phyloP scores from a whole-genome alignment of 108 stramenopile genomes.

The Schizochytrium sp. region DNA sequence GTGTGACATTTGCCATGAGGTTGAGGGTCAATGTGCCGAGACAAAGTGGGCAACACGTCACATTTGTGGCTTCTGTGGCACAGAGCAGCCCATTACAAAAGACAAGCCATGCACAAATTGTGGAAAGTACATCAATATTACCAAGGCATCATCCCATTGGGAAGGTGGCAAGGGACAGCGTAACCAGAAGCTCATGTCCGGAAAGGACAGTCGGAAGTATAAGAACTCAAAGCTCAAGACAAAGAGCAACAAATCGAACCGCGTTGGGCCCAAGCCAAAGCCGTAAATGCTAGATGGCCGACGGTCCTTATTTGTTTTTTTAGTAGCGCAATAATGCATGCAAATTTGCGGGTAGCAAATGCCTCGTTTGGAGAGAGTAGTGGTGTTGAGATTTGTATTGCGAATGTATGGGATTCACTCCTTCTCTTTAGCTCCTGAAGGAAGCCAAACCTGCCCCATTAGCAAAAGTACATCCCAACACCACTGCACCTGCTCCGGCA shows the following conservation, averaged over 20 bases:
- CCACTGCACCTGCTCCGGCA: no score
- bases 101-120: constrained; percentile 49
- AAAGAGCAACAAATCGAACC: constrained; percentile 33
- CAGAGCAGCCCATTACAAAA: constrained; percentile 14
- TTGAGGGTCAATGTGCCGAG: constrained; percentile 26
- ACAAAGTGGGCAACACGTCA: constrained; percentile 46
- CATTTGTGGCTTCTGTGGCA: constrained; percentile 39
- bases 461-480: no score
- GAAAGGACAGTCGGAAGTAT: constrained; percentile 33
- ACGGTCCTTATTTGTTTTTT: no score
- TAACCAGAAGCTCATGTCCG: constrained; percentile 11
- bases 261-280: constrained; percentile 25
- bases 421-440: no score
- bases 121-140: constrained; percentile 35
- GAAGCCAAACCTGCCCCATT: no score
- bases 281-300: neutral
- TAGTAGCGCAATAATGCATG: no score
- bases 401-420: no score
- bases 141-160: constrained; percentile 46
- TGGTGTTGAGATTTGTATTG: no score
- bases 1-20: constrained; percentile 45
- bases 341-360: no score
- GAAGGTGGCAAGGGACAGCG: constrained; percentile 54
- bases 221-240: constrained; percentile 57
- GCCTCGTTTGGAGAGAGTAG: no score